Base-by-base conservation (phyloP, 2,329 filamentous ascomycete species). In the Aspergillus puulaauensis region DNA sequence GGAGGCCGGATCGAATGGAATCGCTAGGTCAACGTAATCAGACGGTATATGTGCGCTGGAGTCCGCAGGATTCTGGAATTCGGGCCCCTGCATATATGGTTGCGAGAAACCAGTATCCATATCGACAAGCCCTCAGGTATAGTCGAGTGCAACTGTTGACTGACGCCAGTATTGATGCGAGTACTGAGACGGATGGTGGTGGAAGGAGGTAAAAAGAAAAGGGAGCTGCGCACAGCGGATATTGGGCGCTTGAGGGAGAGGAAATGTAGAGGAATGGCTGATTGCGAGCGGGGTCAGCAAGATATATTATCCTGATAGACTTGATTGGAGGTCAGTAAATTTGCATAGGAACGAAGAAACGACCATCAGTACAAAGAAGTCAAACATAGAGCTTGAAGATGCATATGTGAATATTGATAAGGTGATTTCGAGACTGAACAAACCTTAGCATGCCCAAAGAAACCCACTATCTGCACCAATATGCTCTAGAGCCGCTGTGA, bases 401-500 rank as follows among this genome's bases (percentile, higher is more conserved):
- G 43, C 21, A 21, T 15, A 8, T 31, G 33, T 46, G 8, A 48
- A 54, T 15, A n/a, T 14, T 35, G 9, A 8, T 17, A 21, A 24
- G n/a, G 15, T 21, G 14, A 7, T 5, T 37, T n/a, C 27, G 41
- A 35, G 41, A 9, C 46, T 6, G 24, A 33, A 52, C 61, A 49
- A 57, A 63, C 61, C 47, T 58, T 56, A 47, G 46, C 58, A 61
- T 59, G 53, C 63, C 55, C 49, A 50, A 31, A 33, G 48, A 46
- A 21, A 35, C 46, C 44, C 9, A 15, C 33, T 47, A 21, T 52
- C 48, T 51, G 45, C 48, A 33, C 57, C 51, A 56, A n/a, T 24
- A 31, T 41, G 47, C 45, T 19, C 45, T 12, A 21, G 48, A 52
- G 45, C 37, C 17, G 45, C 46, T 39, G 21, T 44, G 41, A 17